Evolutionary conservation across 2,329 filamentous ascomycete species (phyloP).

Genomic region (Aspergillus fischeri): DNA sequence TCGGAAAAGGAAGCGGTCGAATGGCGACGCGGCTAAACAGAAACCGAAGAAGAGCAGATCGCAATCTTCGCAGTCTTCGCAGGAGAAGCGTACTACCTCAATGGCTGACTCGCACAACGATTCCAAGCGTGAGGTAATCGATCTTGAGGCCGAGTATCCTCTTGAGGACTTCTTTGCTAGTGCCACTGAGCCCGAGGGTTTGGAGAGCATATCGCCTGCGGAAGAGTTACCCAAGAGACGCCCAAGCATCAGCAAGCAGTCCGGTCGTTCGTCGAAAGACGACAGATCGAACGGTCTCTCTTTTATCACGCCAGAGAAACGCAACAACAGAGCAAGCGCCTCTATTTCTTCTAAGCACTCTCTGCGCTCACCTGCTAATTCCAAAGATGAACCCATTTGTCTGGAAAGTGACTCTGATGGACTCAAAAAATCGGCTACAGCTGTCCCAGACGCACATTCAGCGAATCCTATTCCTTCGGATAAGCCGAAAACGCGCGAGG

Average conservation of each 20-base stretch:
- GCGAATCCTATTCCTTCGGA: background rate
- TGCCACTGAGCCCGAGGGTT: background rate
- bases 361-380: background rate
- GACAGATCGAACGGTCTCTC: background rate
- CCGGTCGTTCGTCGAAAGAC: too few relatives aligned
- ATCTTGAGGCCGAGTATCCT: background rate
- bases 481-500: background rate
- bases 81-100: background rate
- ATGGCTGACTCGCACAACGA: background rate
- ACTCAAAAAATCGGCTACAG: background rate
- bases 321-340: background rate
- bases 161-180: background rate
- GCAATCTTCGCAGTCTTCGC: background rate
- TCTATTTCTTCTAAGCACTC: background rate
- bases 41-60: slow-evolving; percentile 2
- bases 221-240: background rate
- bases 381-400: background rate
- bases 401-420: background rate
- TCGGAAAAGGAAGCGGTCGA: slow-evolving; percentile 7
- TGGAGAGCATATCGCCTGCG: background rate
- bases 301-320: background rate
- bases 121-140: background rate
- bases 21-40: background rate
- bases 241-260: background rate
- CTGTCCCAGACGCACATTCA: background rate